These are phyloP conservation scores for Exsudoporus frostii DNA, from an alignment of 768 basidiomycete species.

Conservation along the genomic window DNA sequence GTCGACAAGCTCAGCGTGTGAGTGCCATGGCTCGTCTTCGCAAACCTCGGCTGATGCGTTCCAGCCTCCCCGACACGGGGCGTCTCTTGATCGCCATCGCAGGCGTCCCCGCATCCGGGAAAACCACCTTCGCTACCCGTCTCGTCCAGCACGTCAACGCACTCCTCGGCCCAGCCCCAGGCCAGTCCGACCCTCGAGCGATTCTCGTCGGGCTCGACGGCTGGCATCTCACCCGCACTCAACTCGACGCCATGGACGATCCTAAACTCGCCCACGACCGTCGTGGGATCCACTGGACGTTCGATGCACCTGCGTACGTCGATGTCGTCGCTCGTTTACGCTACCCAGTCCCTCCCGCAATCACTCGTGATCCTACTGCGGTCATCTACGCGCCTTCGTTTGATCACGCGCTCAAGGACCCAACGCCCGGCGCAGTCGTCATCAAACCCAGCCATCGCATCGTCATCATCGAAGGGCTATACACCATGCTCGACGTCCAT, in stretches of 20 bases:
- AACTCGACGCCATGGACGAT: slow-evolving; percentile 74
- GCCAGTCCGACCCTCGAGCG: slow-evolving; percentile 33
- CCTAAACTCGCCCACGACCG: slow-evolving; percentile 74
- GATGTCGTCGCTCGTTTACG: slow-evolving; percentile 61
- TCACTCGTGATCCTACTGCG: slow-evolving; percentile 3
- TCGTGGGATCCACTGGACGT: slow-evolving; percentile 90
- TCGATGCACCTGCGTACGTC: slow-evolving; percentile 72
- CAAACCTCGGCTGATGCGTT: neutral
- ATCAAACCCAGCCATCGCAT: slow-evolving; percentile 69
- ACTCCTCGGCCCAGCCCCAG: slow-evolving; percentile 29
- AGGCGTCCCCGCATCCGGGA: slow-evolving; percentile 80
- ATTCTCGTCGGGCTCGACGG: slow-evolving; percentile 83
- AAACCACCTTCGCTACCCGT: slow-evolving; percentile 74
- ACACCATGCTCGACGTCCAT: slow-evolving; percentile 67
- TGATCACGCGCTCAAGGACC: slow-evolving; percentile 86
- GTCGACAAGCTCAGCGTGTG: slow-evolving; percentile 39
- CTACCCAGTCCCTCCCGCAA: slow-evolving; percentile 7
- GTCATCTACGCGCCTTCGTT: slow-evolving; percentile 75
- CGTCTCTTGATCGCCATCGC: slow-evolving; percentile 72
- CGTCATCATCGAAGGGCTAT: slow-evolving; percentile 88
- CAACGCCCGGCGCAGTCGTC: slow-evolving; percentile 53
- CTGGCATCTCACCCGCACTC: slow-evolving; percentile 83
- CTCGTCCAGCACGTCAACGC: slow-evolving; percentile 54
- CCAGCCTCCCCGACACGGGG: slow-evolving; percentile 14
- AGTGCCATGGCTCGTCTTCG: neutral